Conservation (phyloP, 345 rosid species). For the Acer negundo region DNA sequence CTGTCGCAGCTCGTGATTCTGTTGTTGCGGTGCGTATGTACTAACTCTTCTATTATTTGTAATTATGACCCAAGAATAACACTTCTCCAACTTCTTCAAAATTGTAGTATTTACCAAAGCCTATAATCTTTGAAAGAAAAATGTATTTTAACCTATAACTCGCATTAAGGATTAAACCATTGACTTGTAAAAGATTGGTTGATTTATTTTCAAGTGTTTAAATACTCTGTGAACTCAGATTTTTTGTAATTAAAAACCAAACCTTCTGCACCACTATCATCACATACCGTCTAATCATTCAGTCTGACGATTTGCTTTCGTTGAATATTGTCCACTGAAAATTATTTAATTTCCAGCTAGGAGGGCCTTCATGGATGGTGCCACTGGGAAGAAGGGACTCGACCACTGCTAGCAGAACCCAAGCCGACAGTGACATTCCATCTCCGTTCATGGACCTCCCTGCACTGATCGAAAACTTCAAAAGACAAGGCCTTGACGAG, state of each 20-base stretch:
- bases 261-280: too few relatives aligned
- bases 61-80: too few relatives aligned
- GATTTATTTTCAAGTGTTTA: too few relatives aligned
- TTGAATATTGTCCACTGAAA: too few relatives aligned
- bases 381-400: conserved; percentile 49
- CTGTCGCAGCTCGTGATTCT: conserved; percentile 65
- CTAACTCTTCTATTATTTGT: neutral
- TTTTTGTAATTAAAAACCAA: too few relatives aligned
- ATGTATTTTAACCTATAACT: too few relatives aligned
- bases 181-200: too few relatives aligned
- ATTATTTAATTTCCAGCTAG: conserved; percentile 31
- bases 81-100: neutral
- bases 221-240: too few relatives aligned
- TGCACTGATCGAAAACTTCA: conserved; percentile 39
- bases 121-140: too few relatives aligned
- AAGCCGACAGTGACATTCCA: conserved; percentile 36
- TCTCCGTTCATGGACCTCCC: conserved; percentile 39
- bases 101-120: neutral
- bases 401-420: conserved; percentile 27
- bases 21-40: conserved; percentile 42
- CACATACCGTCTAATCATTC: too few relatives aligned
- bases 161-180: too few relatives aligned
- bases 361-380: conserved; percentile 49
- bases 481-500: conserved; percentile 39
- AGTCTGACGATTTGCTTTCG: too few relatives aligned